phyloP scores from a whole-genome alignment of 2,329 filamentous ascomycete genomes.

The Trichophyton benhamiae region DNA sequence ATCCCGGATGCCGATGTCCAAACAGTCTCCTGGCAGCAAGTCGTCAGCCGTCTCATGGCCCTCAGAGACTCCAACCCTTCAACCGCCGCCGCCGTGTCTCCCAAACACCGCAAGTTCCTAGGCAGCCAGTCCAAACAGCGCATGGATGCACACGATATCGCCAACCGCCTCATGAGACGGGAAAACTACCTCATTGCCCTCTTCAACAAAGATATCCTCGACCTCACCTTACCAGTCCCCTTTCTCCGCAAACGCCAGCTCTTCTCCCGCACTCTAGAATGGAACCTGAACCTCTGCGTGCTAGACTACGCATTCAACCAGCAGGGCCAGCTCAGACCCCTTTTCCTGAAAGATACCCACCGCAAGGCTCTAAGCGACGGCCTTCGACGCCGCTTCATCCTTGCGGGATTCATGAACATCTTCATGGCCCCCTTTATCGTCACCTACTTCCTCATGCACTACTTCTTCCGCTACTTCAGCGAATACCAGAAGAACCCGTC shows the following conservation, averaged over 20 bases:
- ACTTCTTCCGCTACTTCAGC: constrained; percentile 92
- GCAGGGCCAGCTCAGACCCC: constrained; percentile 70
- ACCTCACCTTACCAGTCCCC: constrained; percentile 74
- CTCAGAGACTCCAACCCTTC: constrained; percentile 76
- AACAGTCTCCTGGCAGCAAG: constrained; percentile 84
- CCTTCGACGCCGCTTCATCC: constrained; percentile 63
- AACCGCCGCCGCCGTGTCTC: constrained; percentile 54
- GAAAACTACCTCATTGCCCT: constrained; percentile 96
- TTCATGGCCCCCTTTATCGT: constrained; percentile 77
- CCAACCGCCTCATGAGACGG: constrained; percentile 88
- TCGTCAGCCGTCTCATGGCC: constrained; percentile 74
- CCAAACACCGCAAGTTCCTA: constrained; percentile 49
- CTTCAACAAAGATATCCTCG: constrained; percentile 90
- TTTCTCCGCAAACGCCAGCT: constrained; percentile 68
- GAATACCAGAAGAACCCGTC: constrained; percentile 93
- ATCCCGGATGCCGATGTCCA: constrained; percentile 82
- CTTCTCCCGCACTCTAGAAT: constrained; percentile 81
- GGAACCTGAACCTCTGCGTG: constrained; percentile 82
- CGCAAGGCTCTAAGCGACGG: constrained; percentile 66
- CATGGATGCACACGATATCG: constrained; percentile 92
- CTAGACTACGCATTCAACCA: constrained; percentile 91
- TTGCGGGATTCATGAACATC: constrained; percentile 76
- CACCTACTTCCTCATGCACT: constrained; percentile 73
- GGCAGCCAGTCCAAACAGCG: constrained; percentile 84
- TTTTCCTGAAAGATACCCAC: constrained; percentile 74